Evolutionary conservation across 805 yeast genomes (phyloP), one percentile per base, ranked within the genome.

Genomic region (Metschnikowia cubensis): DNA sequence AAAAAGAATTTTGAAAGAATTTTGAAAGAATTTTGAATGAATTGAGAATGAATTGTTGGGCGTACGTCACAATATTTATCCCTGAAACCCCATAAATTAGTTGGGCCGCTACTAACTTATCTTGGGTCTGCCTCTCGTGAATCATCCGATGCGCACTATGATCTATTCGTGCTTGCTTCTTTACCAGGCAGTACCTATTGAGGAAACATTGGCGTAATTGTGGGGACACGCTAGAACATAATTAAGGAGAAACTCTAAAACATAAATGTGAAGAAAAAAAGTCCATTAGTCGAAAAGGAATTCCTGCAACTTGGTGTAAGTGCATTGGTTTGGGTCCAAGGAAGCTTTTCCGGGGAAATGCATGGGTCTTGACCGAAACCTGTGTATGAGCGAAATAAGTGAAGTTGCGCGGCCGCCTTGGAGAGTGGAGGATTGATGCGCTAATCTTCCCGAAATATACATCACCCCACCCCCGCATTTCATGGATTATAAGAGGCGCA

Each of bases 401-500:
- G 37, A n/a, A 20, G 29, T 21, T 22, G 45, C 37, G 45, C 45
- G 29, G 31, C 7, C 20, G 42, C 42, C 18, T 29, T 7, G 17
- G 20, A 15, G 41, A 17, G 39, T 36, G 17, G 32, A 41, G 39
- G 39, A 20, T 20, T 33, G 29, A 21, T 21, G 46, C 46, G 40
- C 22, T 43, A 43, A 35, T 43, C 46, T 43, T 43, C 46, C 46
- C 46, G 46, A 43, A 43, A 43, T 21, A 43, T 43, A n/a, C 25
- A 35, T 35, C 39, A 35, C 46, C 46, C 46, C 39, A 43, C 39
- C 46, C 46, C 46, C 46, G 46, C 46, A 43, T 35, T 35, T 25
- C 20, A 32, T 15, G 39, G 34, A 21, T 17, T 43, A 43, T 43
- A 43, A 43, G 45, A 42, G 25, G 45, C 45, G 45, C 45, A 42